These are phyloP conservation scores for Lathyrus sativus DNA, from an alignment of 306 rosid species.

Conservation along the genomic window DNA sequence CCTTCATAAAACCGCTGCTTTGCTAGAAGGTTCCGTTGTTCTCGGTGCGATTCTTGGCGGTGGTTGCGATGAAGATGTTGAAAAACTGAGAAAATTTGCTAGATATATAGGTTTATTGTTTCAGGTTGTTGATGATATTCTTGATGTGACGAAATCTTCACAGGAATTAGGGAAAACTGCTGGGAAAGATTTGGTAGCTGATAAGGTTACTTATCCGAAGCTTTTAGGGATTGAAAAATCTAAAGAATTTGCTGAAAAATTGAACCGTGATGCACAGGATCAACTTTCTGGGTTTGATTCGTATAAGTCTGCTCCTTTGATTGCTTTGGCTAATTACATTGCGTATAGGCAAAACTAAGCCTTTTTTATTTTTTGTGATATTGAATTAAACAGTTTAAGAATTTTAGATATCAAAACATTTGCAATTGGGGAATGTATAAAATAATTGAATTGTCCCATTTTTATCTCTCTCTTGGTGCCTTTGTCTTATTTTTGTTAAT, in stretches of 20 bases:
- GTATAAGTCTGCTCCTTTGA: conserved; percentile 65
- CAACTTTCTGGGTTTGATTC: conserved; percentile 66
- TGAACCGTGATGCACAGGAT: conserved; percentile 63
- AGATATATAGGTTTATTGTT: conserved; percentile 69
- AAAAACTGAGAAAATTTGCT: conserved; percentile 65
- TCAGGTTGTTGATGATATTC: conserved; percentile 87
- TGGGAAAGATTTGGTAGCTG: conserved; percentile 81
- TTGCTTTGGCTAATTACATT: conserved; percentile 77
- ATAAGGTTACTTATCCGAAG: conserved; percentile 84
- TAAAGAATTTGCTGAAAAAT: conserved; percentile 63
- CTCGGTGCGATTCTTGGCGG: conserved; percentile 78
- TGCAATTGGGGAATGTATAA: conserved; percentile 21
- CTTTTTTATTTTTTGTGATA: background rate
- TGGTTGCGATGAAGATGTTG: conserved; percentile 60
- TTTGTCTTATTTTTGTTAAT: background rate
- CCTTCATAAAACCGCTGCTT: conserved; percentile 68
- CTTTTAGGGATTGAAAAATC: conserved; percentile 76
- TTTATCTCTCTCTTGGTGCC: background rate
- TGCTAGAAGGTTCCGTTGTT: conserved; percentile 68
- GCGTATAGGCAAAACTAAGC: conserved; percentile 68
- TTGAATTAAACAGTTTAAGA: conserved; percentile 22
- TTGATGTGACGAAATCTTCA: conserved; percentile 80
- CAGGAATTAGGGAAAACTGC: conserved; percentile 83
- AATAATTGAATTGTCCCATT: background rate
- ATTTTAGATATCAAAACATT: background rate